Evolutionary conservation across 2,329 filamentous ascomycete species (phyloP), one percentile per base, ranked within the genome.

Genomic region (Diplodia sapinea): DNA sequence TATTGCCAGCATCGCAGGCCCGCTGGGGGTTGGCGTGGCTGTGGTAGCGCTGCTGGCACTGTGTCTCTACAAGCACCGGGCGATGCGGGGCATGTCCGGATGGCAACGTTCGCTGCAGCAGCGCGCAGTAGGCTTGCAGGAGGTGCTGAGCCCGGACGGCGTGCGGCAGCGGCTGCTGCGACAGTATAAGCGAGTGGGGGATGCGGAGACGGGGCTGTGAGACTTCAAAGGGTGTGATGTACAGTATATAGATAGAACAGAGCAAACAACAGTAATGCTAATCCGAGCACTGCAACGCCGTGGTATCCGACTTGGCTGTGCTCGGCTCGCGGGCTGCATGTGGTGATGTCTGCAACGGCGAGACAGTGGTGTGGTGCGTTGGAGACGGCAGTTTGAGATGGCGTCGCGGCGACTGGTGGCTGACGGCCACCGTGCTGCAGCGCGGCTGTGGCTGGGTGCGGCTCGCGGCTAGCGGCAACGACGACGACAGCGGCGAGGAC

Each of bases 1-100:
- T 33, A 31, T 68, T n/a, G 9, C 40, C 40, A 56, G 50, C 66
- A 68, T 68, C 59, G 66, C 38, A 8, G 66, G 66, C 15, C 66
- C 66, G 57, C 17, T 54, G 57, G 36, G 31, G 12, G 59, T 68
- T 26, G 66, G 40, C 11, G 13, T 64, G 50, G 66, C 36, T 12
- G 38, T 68, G 11, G 36, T 68, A 33, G 40, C 55, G 4, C 29
- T 64, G 66, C 59, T 68, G 17, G 50, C 57, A 4, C 50, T 68
- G 31, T 68, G 66, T 29, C 57, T 68, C 36, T 68, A 64, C 57
- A 68, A 68, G 56, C 66, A 64, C 38, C 66, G 66, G 59, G 66
- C 66, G 29, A 63, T 63, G 57, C 57, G 59, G 50, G 56, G 66
- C 66, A 50, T 68, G 66, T 63, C 57, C 17, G 59, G 66, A 20